phyloP scores from a whole-genome alignment of 2,329 filamentous ascomycete genomes.

The Chaetothyriales sp. region DNA sequence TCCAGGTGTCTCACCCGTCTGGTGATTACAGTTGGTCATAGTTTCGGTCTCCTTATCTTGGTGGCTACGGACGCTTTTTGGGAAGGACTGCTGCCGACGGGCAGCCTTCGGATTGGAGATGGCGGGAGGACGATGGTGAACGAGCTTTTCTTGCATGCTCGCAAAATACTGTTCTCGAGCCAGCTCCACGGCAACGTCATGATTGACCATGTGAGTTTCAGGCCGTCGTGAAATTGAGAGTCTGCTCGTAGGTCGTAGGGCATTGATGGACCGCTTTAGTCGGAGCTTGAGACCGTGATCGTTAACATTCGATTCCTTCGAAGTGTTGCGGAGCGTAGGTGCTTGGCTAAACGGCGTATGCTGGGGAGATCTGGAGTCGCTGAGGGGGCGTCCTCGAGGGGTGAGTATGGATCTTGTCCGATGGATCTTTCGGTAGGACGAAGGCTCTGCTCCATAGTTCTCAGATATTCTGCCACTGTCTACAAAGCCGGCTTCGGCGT shows the following conservation, averaged over 20 bases:
- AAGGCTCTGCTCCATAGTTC: conserved; percentile 28
- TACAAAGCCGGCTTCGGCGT: not conserved
- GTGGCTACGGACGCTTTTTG: conserved; percentile 6
- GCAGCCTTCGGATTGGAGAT: not conserved
- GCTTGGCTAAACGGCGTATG: conserved; percentile 6
- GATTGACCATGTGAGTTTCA: conserved; percentile 16
- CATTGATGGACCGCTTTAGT: conserved; percentile 31
- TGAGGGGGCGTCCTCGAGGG: conserved; percentile 22
- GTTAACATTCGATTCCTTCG: conserved; percentile 3
- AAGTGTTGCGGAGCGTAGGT: conserved; percentile 6
- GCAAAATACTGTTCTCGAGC: conserved; percentile 27
- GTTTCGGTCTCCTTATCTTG: conserved; percentile 26
- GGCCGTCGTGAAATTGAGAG: conserved; percentile 9
- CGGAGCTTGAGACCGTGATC: conserved; percentile 10
- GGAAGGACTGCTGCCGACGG: conserved; percentile 14
- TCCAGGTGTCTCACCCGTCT: conserved; percentile 4
- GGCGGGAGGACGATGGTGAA: conserved; percentile 3
- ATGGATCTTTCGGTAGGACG: conserved; percentile 34
- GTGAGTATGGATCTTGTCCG: conserved; percentile 37
- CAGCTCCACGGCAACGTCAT: conserved; percentile 29
- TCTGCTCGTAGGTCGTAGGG: conserved; percentile 23
- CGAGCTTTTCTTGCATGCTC: conserved; percentile 14
- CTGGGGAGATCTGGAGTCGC: not conserved
- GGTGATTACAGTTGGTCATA: conserved; percentile 18
- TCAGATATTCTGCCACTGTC: conserved; percentile 3